A percentile compares a stretch with the other conserved stretches of the same genome.
Conservation (phyloP, 2,329 filamentous ascomycete genomes). For the Monascus ruber region DNA sequence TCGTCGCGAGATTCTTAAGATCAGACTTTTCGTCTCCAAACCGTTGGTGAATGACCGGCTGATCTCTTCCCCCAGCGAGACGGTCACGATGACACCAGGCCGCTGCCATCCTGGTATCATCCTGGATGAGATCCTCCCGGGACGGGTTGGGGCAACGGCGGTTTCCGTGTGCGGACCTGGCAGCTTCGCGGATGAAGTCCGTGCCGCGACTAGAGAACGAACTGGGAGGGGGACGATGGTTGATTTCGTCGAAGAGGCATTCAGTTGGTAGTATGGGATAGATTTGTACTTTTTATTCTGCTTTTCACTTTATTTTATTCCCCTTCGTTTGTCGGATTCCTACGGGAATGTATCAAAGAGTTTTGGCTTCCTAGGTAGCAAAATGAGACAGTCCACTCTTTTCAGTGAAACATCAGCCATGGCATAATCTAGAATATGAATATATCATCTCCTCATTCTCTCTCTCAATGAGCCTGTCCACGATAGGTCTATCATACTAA, state of each 20-base stretch:
- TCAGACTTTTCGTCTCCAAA: slow-evolving; percentile 53
- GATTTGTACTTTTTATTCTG: slow-evolving; percentile 1
- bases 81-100: slow-evolving; percentile 51
- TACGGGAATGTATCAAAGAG: not conserved
- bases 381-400: too few relatives aligned
- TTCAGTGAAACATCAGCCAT: too few relatives aligned
- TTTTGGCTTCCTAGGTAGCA: too few relatives aligned
- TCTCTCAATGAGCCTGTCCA: too few relatives aligned
- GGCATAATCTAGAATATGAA: too few relatives aligned
- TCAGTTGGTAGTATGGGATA: slow-evolving; percentile 42
- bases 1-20: slow-evolving; percentile 47
- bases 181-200: slow-evolving; percentile 51
- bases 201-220: slow-evolving; percentile 41
- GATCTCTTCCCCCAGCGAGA: slow-evolving; percentile 44
- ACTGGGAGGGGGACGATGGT: slow-evolving; percentile 42
- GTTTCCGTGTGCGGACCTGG: slow-evolving; percentile 55
- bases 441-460: too few relatives aligned
- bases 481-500: too few relatives aligned
- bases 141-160: slow-evolving; percentile 47
- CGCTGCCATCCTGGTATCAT: slow-evolving; percentile 45
- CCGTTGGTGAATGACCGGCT: slow-evolving; percentile 42
- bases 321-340: slow-evolving; percentile 1
- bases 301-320: slow-evolving; percentile 1
- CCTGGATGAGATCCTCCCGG: slow-evolving; percentile 44
- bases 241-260: slow-evolving; percentile 55